These are phyloP conservation scores for Phytopythium cucurbitacearum DNA, from an alignment of 352 stramenopile genomes.

Conservation along the genomic window DNA sequence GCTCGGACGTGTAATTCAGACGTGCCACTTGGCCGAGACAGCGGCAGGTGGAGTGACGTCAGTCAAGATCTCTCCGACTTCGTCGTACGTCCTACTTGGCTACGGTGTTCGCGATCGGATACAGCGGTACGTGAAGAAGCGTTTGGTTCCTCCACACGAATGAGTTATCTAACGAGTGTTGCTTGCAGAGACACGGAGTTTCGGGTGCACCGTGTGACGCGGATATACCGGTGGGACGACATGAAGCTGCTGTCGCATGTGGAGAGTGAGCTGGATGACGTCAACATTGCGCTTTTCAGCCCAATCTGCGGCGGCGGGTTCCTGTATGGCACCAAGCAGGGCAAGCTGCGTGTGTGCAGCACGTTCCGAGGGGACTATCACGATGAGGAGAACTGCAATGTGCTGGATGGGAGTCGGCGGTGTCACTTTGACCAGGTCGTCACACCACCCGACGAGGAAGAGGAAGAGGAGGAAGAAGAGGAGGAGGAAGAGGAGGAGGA, in stretches of 20 bases:
- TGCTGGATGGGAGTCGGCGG: constrained; percentile 54
- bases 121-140: constrained; percentile 43
- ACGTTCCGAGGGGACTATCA: constrained; percentile 72
- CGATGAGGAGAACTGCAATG: constrained; percentile 80
- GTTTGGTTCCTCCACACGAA: constrained; percentile 3
- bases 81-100: constrained; percentile 79
- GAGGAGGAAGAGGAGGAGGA: constrained; percentile 36
- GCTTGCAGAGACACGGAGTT: constrained; percentile 67
- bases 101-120: constrained; percentile 84
- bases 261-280: constrained; percentile 92
- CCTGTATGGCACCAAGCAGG: constrained; percentile 98
- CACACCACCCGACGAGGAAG: constrained; percentile 40
- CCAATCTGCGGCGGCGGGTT: constrained; percentile 95
- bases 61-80: constrained; percentile 87
- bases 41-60: constrained; percentile 84
- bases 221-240: constrained; percentile 87
- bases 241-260: constrained; percentile 86
- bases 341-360: constrained; percentile 89
- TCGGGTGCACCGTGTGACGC: constrained; percentile 78
- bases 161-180: constrained; percentile 3
- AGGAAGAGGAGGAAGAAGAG: constrained; percentile 48
- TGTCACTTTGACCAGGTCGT: constrained; percentile 65
- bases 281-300: constrained; percentile 99
- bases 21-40: constrained; percentile 74
- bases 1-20: constrained; percentile 77